Percentiles rank a stretch among this genome's conserved stretches.
These are phyloP conservation scores for Gastrolobium villosum DNA, from an alignment of 306 rosid species.

Conservation along the genomic window DNA sequence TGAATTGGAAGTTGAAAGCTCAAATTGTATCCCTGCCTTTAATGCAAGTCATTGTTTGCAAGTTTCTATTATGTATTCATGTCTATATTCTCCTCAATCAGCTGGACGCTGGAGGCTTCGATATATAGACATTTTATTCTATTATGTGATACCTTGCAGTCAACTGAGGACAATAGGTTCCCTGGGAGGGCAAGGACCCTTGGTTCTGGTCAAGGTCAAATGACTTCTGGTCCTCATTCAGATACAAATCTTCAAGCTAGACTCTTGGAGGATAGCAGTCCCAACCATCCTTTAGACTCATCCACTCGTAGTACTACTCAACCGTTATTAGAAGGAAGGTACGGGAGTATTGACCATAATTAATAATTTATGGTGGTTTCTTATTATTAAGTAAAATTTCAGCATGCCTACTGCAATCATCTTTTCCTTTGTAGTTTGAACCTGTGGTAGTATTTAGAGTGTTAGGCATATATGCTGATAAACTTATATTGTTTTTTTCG, in stretches of 20 bases:
- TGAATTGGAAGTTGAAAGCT: constrained; percentile 40
- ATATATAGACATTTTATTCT: constrained; percentile 39
- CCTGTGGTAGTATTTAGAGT: constrained; percentile 24
- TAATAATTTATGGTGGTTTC: constrained; percentile 37
- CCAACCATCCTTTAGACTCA: constrained; percentile 55
- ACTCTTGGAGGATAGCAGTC: constrained; percentile 72
- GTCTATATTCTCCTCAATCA: constrained; percentile 23
- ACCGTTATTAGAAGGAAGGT: constrained; percentile 79
- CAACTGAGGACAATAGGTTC: constrained; percentile 72
- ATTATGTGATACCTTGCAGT: constrained; percentile 54
- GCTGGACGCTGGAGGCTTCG: constrained; percentile 23
- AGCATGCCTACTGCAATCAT: constrained; percentile 12
- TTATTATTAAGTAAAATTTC: constrained; percentile 34
- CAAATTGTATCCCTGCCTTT: constrained; percentile 29
- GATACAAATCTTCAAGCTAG: constrained; percentile 91
- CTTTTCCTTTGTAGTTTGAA: constrained; percentile 32
- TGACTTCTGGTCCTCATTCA: constrained; percentile 56
- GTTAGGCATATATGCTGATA: constrained; percentile 20
- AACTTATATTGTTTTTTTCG: constrained; percentile 2
- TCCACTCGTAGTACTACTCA: constrained; percentile 57
- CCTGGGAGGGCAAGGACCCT: constrained; percentile 94
- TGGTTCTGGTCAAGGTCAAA: constrained; percentile 65
- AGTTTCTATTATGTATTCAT: constrained; percentile 34
- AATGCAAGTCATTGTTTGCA: constrained; percentile 36
- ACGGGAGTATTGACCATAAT: constrained; percentile 45